Percentiles rank a stretch among this genome's conserved stretches.
phyloP scores from a whole-genome alignment of 2,329 filamentous ascomycete genomes.

The Dactylellina cionopaga region DNA sequence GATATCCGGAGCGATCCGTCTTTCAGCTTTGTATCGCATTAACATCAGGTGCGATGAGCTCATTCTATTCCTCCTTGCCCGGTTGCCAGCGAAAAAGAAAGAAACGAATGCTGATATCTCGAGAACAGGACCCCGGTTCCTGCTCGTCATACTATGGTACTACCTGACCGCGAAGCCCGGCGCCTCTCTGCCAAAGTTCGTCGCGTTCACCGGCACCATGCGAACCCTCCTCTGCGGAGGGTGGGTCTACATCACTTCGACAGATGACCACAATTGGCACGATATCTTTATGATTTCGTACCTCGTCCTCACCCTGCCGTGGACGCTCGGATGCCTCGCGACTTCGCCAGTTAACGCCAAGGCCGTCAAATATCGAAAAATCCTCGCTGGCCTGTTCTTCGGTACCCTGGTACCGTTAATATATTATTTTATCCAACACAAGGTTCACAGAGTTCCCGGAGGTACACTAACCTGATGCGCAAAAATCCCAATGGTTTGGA shows the following conservation, averaged over 20 bases:
- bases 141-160: slow-evolving; percentile 91
- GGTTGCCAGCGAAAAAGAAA: too few relatives aligned
- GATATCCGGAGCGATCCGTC: slow-evolving; percentile 94
- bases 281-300: slow-evolving; percentile 99
- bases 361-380: slow-evolving; percentile 89
- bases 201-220: slow-evolving; percentile 82
- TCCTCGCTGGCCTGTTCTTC: slow-evolving; percentile 84
- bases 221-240: slow-evolving; percentile 93
- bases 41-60: slow-evolving; percentile 75
- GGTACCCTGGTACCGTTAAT: slow-evolving; percentile 87
- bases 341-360: slow-evolving; percentile 84
- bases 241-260: slow-evolving; percentile 98
- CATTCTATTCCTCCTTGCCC: slow-evolving; percentile 1
- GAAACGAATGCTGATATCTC: slow-evolving; percentile 16
- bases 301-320: slow-evolving; percentile 89
- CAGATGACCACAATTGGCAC: slow-evolving; percentile 97
- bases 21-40: slow-evolving; percentile 98
- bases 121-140: slow-evolving; percentile 83
- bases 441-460: slow-evolving; percentile 91
- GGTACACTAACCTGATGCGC: slow-evolving; percentile 68
- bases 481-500: background rate
- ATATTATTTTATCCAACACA: slow-evolving; percentile 99
- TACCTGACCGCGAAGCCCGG: slow-evolving; percentile 81
- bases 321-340: slow-evolving; percentile 89
- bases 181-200: slow-evolving; percentile 79